Evolutionary conservation across 164 flowering plant genomes (phyloP), one percentile per base, ranked within the genome.

Genomic region (Pachysandra terminalis): DNA sequence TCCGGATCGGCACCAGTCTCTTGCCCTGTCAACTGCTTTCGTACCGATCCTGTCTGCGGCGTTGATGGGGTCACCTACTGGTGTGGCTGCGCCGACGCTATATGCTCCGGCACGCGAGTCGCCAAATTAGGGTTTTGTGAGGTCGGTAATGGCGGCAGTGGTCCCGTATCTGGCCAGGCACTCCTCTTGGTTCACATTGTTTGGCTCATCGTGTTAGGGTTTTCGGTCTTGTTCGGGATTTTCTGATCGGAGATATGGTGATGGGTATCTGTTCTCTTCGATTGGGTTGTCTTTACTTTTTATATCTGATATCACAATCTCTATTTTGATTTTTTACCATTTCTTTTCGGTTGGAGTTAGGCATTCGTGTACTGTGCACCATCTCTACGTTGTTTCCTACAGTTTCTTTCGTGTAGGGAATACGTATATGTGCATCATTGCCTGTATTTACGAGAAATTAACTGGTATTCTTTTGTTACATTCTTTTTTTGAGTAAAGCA

Each of bases 41-140:
- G 90, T 3, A 26, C 90, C 24, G 85, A 84, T 56, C 90, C 93
- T 21, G 90, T 88, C 6, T 88, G 93, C 69, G 93, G 89, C 61
- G 81, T 32, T 19, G 76, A 88, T 64, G 93, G 90, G 24, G 84
- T 85, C 54, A 88, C 93, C 19, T 88, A 88, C 73, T 45, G 51
- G 51, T 45, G 51, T 12, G 51, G 51, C 15, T 45, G 51, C 51
- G 17, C 51, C 51, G 51, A 15, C 15, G 51, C 17, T 5, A 45
- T 45, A 1, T 45, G 51, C 51, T 45, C 51, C 51, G 51, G 51
- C 10, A 45, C 51, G 10, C 51, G 17, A 45, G 51, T 45, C 10
- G 51, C 14, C 14, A 45, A 45, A 15, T 45, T 45, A 10, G 51
- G 51, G 51, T 45, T 45, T 64, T 45, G 51, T 15, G 51, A 45